Conservation (phyloP, 768 basidiomycete genomes). For the Hygrophorus russula region DNA sequence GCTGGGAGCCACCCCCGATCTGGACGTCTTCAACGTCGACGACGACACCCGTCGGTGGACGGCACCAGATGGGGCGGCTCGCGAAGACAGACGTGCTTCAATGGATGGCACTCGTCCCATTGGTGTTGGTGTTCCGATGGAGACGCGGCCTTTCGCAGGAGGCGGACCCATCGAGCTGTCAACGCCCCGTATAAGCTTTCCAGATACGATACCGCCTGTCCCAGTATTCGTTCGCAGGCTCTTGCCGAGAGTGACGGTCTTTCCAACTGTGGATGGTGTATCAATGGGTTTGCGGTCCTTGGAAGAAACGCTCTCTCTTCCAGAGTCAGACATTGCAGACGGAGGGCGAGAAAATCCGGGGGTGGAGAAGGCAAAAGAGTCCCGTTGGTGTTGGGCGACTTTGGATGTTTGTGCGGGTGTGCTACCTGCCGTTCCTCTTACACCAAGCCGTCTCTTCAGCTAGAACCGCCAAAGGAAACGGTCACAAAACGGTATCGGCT, state of each 20-base stretch:
- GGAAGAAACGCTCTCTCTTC: constrained; percentile 12
- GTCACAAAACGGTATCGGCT: not conserved
- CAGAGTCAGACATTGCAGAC: constrained; percentile 43
- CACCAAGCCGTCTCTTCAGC: constrained; percentile 55
- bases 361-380: constrained; percentile 47
- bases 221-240: constrained; percentile 36
- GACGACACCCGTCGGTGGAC: constrained; percentile 25
- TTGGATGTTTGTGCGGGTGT: constrained; percentile 42
- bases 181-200: constrained; percentile 12
- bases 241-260: constrained; percentile 33
- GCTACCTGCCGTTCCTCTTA: constrained; percentile 42
- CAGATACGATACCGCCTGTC: too few species aligned
- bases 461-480: constrained; percentile 14
- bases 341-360: constrained; percentile 41
- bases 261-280: constrained; percentile 18
- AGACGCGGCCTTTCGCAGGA: constrained; percentile 23
- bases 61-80: constrained; percentile 19
- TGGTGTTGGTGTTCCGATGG: constrained; percentile 30
- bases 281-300: constrained; percentile 31
- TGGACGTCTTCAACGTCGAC: constrained; percentile 17
- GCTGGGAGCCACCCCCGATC: constrained; percentile 22
- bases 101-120: constrained; percentile 21
- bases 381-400: constrained; percentile 30
- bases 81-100: constrained; percentile 20
- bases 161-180: constrained; percentile 45